phyloP scores from a whole-genome alignment of 257 asterid genomes.

The Verbascum thapsus region DNA sequence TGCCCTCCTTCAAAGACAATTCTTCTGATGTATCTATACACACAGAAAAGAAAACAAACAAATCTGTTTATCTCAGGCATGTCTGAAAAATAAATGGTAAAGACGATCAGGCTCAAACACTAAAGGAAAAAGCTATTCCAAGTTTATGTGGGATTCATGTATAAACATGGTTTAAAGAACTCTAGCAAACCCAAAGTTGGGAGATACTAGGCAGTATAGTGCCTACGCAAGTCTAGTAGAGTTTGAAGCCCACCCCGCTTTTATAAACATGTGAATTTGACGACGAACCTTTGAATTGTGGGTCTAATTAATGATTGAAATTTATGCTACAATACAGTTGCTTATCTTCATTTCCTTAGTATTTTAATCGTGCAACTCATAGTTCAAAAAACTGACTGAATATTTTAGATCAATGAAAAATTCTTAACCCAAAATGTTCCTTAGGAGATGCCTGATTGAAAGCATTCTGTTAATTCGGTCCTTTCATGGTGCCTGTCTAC shows the following conservation, averaged over 20 bases:
- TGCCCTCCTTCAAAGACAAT: constrained; percentile 95
- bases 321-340: too few relatives aligned
- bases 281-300: background rate
- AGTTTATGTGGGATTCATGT: constrained; percentile 1
- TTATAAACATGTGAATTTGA: background rate
- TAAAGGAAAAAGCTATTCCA: constrained; percentile 4
- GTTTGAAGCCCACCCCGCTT: constrained; percentile 17
- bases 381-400: too few relatives aligned
- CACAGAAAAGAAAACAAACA: constrained; percentile 17
- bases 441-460: constrained; percentile 11
- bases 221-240: constrained; percentile 11
- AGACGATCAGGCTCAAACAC: constrained; percentile 4
- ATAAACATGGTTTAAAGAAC: background rate
- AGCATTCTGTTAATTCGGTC: constrained; percentile 13
- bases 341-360: background rate
- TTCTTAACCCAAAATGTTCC: background rate
- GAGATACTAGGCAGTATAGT: constrained; percentile 8
- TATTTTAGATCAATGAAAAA: background rate
- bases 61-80: constrained; percentile 17
- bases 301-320: too few relatives aligned
- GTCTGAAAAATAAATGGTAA: constrained; percentile 9
- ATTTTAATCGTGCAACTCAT: background rate
- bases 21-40: constrained; percentile 71
- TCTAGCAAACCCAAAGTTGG: background rate
- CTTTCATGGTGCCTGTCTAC: background rate